Evolutionary conservation across 176 grass and related monocot genomes (phyloP).

Genomic region (Oryza nivara): DNA sequence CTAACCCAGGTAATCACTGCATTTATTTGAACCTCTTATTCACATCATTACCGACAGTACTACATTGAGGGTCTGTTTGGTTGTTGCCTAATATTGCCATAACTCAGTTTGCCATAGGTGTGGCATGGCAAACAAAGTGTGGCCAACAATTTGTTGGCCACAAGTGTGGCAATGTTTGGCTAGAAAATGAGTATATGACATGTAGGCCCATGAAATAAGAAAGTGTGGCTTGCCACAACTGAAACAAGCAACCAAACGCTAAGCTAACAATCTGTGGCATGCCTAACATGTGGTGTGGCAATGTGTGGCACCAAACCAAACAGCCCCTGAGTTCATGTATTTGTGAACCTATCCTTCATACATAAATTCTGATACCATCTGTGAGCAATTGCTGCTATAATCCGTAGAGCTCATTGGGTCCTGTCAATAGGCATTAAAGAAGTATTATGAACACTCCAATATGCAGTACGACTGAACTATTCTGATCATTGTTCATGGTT

Average conservation of each 20-base stretch:
- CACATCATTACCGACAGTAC: constrained; percentile 3
- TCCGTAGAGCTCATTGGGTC: background rate
- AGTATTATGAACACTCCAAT: constrained; percentile 6
- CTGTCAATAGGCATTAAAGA: constrained; percentile 5
- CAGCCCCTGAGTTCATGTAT: background rate
- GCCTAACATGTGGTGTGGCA: too few species aligned
- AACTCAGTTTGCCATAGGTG: too few species aligned
- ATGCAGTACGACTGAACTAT: constrained; percentile 9
- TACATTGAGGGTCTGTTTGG: background rate
- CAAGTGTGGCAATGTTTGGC: too few species aligned
- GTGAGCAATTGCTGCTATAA: constrained; percentile 11
- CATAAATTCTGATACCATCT: background rate
- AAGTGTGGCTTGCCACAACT: too few species aligned
- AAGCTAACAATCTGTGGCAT: too few species aligned
- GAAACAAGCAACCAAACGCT: too few species aligned
- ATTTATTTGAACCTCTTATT: background rate
- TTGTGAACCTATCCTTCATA: constrained; percentile 20
- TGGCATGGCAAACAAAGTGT: too few species aligned
- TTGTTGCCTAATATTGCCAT: too few species aligned
- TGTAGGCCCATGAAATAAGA: too few species aligned
- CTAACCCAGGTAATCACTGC: constrained; percentile 71
- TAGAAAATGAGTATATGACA: too few species aligned
- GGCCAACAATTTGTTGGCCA: too few species aligned
- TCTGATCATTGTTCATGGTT: background rate
- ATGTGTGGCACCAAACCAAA: too few species aligned